Conservation (phyloP, 768 basidiomycete species). For the Coprinopsis marcescibilis region DNA sequence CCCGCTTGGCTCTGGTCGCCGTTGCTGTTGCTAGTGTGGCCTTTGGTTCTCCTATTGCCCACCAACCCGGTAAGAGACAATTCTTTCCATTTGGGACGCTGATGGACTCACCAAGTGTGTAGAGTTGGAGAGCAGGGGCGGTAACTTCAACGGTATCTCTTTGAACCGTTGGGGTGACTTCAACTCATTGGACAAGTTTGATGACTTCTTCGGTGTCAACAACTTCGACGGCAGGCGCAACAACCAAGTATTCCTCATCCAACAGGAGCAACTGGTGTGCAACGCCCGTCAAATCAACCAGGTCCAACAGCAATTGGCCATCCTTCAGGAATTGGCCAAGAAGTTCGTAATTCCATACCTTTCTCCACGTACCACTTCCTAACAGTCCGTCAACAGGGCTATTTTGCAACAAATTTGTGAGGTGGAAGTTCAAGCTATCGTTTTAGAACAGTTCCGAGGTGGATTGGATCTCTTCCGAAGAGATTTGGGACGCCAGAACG, state of each 20-base stretch:
- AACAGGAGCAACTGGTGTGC: slow-evolving; percentile 25
- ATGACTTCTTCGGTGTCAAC: slow-evolving; percentile 32
- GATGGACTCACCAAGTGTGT: background rate
- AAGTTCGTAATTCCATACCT: slow-evolving; percentile 18
- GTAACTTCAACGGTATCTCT: background rate
- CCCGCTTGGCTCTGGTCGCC: background rate
- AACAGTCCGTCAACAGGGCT: slow-evolving; percentile 18
- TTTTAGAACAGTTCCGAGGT: slow-evolving; percentile 30
- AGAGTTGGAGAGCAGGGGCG: background rate
- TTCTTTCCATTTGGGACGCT: background rate
- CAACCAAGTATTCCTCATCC: slow-evolving; percentile 22
- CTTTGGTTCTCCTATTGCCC: background rate
- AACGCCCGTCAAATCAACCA: slow-evolving; percentile 18
- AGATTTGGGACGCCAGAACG: slow-evolving; percentile 25
- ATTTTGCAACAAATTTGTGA: slow-evolving; percentile 29
- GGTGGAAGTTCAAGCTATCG: slow-evolving; percentile 30
- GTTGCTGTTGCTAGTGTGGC: background rate
- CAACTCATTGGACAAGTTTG: slow-evolving; percentile 26
- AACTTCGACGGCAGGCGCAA: slow-evolving; percentile 28
- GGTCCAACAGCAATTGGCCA: slow-evolving; percentile 28
- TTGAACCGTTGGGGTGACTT: slow-evolving; percentile 33
- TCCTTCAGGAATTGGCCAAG: slow-evolving; percentile 33
- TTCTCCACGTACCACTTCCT: background rate
- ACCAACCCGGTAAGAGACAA: too few relatives aligned
- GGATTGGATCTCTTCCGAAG: slow-evolving; percentile 23